Conservation (phyloP, 371 early-diverging fungal species). For the Umbelopsis sp. region DNA sequence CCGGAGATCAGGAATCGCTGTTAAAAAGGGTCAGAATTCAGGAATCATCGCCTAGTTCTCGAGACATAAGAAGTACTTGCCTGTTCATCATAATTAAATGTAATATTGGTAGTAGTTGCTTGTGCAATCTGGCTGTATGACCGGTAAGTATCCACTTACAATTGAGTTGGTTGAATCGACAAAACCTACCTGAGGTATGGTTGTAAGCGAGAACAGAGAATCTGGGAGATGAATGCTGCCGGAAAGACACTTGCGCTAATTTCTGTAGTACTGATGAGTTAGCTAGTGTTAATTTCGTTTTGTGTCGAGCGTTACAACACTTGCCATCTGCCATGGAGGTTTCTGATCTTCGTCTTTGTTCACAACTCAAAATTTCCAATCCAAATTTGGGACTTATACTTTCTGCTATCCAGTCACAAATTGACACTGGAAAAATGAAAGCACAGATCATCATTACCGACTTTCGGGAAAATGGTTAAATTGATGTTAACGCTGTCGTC, state of each 20-base stretch:
- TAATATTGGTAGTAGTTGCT: not conserved
- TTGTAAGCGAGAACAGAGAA: not conserved
- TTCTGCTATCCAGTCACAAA: too few species aligned
- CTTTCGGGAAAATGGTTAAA: too few species aligned
- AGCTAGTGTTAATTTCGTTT: too few species aligned
- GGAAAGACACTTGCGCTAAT: not conserved
- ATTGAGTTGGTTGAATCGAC: not conserved
- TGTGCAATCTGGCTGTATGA: not conserved
- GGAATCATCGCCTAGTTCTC: not conserved
- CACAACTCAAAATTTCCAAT: too few species aligned
- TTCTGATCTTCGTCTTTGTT: too few species aligned
- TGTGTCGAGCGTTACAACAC: too few species aligned
- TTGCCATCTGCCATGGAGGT: too few species aligned
- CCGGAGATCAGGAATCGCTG: constrained; percentile 12
- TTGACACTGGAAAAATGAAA: too few species aligned
- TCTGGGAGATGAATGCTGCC: constrained; percentile 1
- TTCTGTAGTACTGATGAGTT: not conserved
- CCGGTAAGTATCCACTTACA: not conserved
- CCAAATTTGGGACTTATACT: too few species aligned
- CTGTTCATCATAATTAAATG: not conserved
- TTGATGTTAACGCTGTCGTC: too few species aligned
- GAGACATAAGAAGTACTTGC: not conserved
- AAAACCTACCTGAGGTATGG: constrained; percentile 4
- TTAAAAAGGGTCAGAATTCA: not conserved
- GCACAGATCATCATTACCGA: too few species aligned